Conservation (phyloP, 805 yeast genomes). For the Wickerhamiella alocasiicola region DNA sequence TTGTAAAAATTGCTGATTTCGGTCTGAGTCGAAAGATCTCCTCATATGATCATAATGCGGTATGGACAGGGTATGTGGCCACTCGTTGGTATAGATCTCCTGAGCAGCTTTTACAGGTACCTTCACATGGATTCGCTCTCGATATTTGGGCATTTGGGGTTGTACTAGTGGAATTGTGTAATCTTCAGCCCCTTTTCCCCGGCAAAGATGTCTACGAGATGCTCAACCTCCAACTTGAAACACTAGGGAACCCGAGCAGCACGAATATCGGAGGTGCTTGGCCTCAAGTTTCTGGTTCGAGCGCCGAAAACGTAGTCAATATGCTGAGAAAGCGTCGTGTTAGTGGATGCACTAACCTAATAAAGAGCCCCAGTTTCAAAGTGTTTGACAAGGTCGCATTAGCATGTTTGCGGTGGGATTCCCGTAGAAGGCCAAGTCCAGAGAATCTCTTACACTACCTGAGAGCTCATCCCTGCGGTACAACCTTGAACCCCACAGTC, state of each 20-base stretch:
- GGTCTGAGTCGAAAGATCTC: constrained; percentile 67
- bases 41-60: constrained; percentile 36
- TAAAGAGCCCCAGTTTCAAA: not conserved
- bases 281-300: constrained; percentile 1
- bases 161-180: constrained; percentile 75
- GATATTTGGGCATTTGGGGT: constrained; percentile 93
- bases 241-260: constrained; percentile 57
- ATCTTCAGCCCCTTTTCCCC: constrained; percentile 69
- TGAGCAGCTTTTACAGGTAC: constrained; percentile 42
- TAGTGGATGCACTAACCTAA: not conserved
- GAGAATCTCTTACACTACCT: constrained; percentile 7
- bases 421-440: constrained; percentile 4
- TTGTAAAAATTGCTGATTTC: constrained; percentile 84
- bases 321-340: not conserved
- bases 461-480: no score
- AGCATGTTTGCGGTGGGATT: constrained; percentile 7
- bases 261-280: constrained; percentile 1
- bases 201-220: constrained; percentile 75
- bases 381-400: constrained; percentile 1
- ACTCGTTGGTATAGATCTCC: constrained; percentile 97
- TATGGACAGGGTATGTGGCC: constrained; percentile 78
- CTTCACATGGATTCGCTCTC: constrained; percentile 63
- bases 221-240: constrained; percentile 49
- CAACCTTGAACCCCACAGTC: no score
- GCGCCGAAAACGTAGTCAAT: not conserved